A percentile compares a stretch with the other conserved stretches of the same genome.
phyloP scores from a whole-genome alignment of 108 stramenopile species.

The Skeletonema marinoi region DNA sequence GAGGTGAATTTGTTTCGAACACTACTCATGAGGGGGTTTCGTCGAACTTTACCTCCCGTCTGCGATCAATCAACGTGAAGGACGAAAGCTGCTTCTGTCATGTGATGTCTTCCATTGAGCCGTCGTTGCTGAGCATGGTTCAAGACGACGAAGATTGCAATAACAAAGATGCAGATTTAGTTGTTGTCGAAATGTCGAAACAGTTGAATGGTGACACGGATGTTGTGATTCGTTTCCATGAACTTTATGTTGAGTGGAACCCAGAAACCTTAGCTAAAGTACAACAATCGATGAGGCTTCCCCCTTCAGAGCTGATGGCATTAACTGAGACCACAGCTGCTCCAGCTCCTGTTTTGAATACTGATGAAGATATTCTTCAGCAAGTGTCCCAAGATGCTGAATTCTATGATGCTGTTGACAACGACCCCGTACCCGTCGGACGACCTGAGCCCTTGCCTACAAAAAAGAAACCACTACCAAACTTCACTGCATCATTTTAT shows the following conservation, averaged over 20 bases:
- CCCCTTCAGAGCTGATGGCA: not conserved
- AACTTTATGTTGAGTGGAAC: conserved; percentile 83
- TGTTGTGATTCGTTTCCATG: conserved; percentile 55
- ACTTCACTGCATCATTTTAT: conserved; percentile 40
- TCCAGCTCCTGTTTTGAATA: not conserved
- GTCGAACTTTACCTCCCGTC: conserved; percentile 46
- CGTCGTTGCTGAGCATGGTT: conserved; percentile 11
- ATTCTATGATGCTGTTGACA: conserved; percentile 73
- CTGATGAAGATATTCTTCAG: conserved; percentile 1
- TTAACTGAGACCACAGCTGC: not conserved
- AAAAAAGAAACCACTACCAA: not conserved
- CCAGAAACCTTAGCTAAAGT: conserved; percentile 76
- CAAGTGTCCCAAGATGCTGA: conserved; percentile 21
- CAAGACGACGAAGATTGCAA: not conserved
- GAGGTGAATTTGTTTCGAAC: conserved; percentile 40
- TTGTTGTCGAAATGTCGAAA: conserved; percentile 37
- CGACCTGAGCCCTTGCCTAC: not conserved
- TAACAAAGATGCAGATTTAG: conserved; percentile 12
- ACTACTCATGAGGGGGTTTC: conserved; percentile 6
- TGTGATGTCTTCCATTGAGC: conserved; percentile 59
- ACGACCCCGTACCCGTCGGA: conserved; percentile 8
- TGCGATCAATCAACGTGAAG: conserved; percentile 53
- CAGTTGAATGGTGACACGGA: conserved; percentile 7
- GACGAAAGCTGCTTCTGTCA: conserved; percentile 56
- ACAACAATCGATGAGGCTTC: conserved; percentile 48